A percentile compares a stretch with the other conserved stretches of the same genome.
Conservation (phyloP, 176 grass and related monocot species). For the Alloteropsis semialata region DNA sequence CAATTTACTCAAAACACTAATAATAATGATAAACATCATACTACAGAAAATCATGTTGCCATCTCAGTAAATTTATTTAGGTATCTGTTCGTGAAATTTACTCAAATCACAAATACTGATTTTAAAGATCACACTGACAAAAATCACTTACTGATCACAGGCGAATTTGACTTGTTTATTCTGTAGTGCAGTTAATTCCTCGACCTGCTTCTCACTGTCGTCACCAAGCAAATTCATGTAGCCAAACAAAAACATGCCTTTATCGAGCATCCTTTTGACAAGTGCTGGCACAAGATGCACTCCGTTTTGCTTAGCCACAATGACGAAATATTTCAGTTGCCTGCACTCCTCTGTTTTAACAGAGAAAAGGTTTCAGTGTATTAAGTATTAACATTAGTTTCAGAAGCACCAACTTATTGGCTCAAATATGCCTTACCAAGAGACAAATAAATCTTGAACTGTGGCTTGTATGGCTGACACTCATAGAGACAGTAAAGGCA, state of each 20-base stretch:
- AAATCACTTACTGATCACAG: conserved; percentile 61
- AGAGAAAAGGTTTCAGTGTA: neutral
- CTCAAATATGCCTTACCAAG: conserved; percentile 48
- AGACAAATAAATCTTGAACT: conserved; percentile 84
- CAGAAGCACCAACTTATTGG: conserved; percentile 19
- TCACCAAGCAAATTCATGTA: conserved; percentile 70
- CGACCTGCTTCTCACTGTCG: conserved; percentile 40
- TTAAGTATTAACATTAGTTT: conserved; percentile 17
- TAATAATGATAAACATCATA: neutral
- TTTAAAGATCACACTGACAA: neutral
- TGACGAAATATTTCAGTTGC: conserved; percentile 59
- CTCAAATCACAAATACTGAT: neutral
- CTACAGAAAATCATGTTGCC: neutral
- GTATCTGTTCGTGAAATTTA: neutral
- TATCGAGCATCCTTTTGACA: conserved; percentile 81
- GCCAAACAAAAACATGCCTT: conserved; percentile 68
- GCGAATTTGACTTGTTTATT: conserved; percentile 58
- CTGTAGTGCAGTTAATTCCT: conserved; percentile 60
- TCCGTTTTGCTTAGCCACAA: conserved; percentile 58
- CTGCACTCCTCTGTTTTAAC: conserved; percentile 58
- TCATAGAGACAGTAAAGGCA: conserved; percentile 93
- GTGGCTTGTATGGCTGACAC: conserved; percentile 79
- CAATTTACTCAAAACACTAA: neutral
- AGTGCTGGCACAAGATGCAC: conserved; percentile 41
- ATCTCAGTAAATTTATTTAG: neutral